phyloP scores from a whole-genome alignment of 805 yeast species.

The Yarrowia alimentaria region DNA sequence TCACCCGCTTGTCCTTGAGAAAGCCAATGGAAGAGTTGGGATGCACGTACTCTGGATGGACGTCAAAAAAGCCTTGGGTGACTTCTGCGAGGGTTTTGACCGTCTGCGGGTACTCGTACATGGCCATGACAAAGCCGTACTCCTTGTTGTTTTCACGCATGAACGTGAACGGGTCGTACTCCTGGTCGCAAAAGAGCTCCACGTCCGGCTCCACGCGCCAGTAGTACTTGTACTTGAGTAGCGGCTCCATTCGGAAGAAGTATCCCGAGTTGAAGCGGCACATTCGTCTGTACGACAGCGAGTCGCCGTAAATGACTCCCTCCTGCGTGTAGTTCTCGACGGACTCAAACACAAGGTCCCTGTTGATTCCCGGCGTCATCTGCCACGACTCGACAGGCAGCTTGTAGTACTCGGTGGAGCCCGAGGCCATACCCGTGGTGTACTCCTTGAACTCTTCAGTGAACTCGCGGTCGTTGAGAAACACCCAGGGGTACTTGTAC shows the following conservation, averaged over 20 bases:
- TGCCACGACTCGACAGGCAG: conserved; percentile 86
- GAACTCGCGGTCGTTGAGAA: conserved; percentile 84
- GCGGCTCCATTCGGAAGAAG: conserved; percentile 74
- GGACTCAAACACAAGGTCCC: conserved; percentile 50
- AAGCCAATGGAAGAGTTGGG: conserved; percentile 60
- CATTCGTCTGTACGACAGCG: conserved; percentile 82
- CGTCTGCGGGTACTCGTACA: conserved; percentile 80
- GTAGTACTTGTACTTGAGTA: conserved; percentile 77
- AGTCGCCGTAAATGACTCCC: conserved; percentile 62
- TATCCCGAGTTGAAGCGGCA: conserved; percentile 91
- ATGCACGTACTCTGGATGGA: conserved; percentile 60
- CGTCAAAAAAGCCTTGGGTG: conserved; percentile 61
- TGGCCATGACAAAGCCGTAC: conserved; percentile 82
- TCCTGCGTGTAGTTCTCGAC: conserved; percentile 46
- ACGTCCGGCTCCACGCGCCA: conserved; percentile 96
- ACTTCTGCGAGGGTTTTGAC: conserved; percentile 82
- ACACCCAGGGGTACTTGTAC: conserved; percentile 91
- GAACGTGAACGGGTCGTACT: conserved; percentile 74
- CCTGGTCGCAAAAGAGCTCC: conserved; percentile 74
- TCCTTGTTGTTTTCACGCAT: conserved; percentile 73
- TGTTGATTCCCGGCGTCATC: conserved; percentile 68
- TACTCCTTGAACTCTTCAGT: conserved; percentile 72
- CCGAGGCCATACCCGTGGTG: conserved; percentile 69
- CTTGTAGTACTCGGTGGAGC: conserved; percentile 71
- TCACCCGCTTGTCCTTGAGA: conserved; percentile 50